Conservation (phyloP, 306 rosid genomes). For the Aeschynomene evenia region DNA sequence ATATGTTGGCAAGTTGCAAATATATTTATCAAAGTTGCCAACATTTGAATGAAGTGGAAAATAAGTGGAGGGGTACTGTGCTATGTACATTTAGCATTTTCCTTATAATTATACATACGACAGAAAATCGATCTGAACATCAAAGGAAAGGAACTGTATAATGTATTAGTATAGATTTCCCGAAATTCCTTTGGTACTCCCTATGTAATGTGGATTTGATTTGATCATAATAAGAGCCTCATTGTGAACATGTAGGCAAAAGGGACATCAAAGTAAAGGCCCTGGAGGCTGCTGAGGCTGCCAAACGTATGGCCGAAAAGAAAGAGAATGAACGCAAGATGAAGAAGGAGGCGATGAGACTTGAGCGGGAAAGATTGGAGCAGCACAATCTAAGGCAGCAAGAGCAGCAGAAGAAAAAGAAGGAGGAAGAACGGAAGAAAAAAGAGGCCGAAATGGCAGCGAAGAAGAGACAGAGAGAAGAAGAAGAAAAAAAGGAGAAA, state of each 20-base stretch:
- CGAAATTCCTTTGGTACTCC: too few relatives aligned
- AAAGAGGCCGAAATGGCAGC: conserved; percentile 68
- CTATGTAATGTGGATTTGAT: conserved; percentile 14
- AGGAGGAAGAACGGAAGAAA: conserved; percentile 77
- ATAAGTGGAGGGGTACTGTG: too few relatives aligned
- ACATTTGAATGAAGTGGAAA: too few relatives aligned
- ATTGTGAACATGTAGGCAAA: conserved; percentile 59
- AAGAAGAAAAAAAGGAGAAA: conserved; percentile 71
- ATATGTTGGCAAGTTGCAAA: too few relatives aligned
- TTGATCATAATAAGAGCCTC: conserved; percentile 23
- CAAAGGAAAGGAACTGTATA: not conserved
- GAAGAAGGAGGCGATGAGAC: conserved; percentile 75
- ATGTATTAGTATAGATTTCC: too few relatives aligned
- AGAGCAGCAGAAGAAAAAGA: conserved; percentile 68
- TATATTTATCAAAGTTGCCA: too few relatives aligned
- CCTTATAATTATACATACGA: not conserved
- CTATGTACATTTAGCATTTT: too few relatives aligned
- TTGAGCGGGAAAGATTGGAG: conserved; percentile 66
- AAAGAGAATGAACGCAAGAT: conserved; percentile 88
- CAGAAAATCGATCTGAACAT: not conserved
- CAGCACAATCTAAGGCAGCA: conserved; percentile 56
- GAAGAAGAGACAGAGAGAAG: conserved; percentile 89
- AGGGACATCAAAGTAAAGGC: conserved; percentile 88
- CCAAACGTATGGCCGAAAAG: conserved; percentile 75
- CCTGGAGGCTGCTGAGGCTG: conserved; percentile 85